Evolutionary conservation across 2,329 filamentous ascomycete genomes (phyloP), one percentile per base, ranked within the genome.

Genomic region (Colletotrichum cordylinicola): DNA sequence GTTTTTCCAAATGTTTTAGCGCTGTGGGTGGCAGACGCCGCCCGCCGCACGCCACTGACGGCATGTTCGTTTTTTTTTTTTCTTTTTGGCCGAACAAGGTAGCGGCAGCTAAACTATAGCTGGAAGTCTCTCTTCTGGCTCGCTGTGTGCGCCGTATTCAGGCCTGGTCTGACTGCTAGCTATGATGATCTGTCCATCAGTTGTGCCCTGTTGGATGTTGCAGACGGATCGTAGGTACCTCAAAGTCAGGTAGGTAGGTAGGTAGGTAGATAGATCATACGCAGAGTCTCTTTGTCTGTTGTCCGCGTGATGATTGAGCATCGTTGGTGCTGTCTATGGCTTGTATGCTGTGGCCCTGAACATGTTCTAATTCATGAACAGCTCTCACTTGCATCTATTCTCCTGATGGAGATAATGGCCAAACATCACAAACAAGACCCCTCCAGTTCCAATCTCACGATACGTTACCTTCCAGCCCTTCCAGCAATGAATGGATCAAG

Each of bases 1-100:
- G 39, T 8, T 67, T 56, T 75, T 68, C 24, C 52, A 67, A 56
- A 77, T 74, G 66, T 67, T 77, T 74, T 77, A 67, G 71, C 56
- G 66, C 61, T 65, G 18, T 33, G 27, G 31, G 37, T 72, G 66
- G 65, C 72, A 37, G 43, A 33, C 70, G 52, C 64, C 52, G 65
- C 60, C 60, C 52, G 71, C 65, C 35, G 48, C 43, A 52, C 62
- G 67, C 70, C 67, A 61, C 67, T 67, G 62, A 74, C 69, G 55
- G 65, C 66, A 48, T 31, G 21, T 55, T 58, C 43, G 21, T 9
- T 16, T 48, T 39, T 39, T 15, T 12, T 13, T 12, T 37, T 37
- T n/a, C n/a, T 15, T 39, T 24, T 24, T 31, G 31, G 39, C 39
- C 39, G 8, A 48, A 48, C 39, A 48, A n/a, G 18, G 39, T 48